These are phyloP conservation scores for Yamadazyma membranifaciens DNA, from an alignment of 1,139 yeast species.

Conservation along the genomic window DNA sequence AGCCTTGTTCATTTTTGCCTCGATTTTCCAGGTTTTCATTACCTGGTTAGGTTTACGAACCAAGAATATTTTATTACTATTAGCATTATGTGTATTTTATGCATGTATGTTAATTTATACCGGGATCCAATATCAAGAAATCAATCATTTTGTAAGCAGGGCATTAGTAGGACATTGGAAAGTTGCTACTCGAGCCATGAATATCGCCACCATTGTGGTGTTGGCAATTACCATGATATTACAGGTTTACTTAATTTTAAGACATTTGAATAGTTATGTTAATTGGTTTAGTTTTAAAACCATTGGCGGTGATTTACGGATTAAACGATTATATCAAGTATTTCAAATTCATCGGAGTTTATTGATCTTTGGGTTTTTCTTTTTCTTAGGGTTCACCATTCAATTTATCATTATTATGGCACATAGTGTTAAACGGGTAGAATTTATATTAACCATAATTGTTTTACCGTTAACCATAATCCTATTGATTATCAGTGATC, in stretches of 20 bases:
- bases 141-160: slow-evolving; percentile 24
- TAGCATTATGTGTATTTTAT: slow-evolving; percentile 44
- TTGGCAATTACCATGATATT: slow-evolving; percentile 38
- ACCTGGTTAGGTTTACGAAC: slow-evolving; percentile 43
- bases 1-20: slow-evolving; percentile 48
- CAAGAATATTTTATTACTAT: slow-evolving; percentile 41
- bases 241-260: slow-evolving; percentile 32
- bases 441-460: slow-evolving; percentile 49
- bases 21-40: slow-evolving; percentile 37
- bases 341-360: slow-evolving; percentile 45
- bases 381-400: slow-evolving; percentile 52
- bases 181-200: slow-evolving; percentile 32
- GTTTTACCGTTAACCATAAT: slow-evolving; percentile 49
- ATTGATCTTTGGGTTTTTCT: slow-evolving; percentile 47
- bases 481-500: slow-evolving; percentile 36
- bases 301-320: slow-evolving; percentile 49
- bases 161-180: slow-evolving; percentile 23
- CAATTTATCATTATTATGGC: slow-evolving; percentile 53
- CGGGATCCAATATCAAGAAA: slow-evolving; percentile 50
- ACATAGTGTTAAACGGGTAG: slow-evolving; percentile 36
- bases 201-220: slow-evolving; percentile 47
- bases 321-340: slow-evolving; percentile 37
- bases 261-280: slow-evolving; percentile 40
- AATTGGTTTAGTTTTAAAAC: slow-evolving; percentile 52
- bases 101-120: slow-evolving; percentile 51